Percentiles rank a stretch among this genome's conserved stretches.
Evolutionary conservation across 441 rosid genomes (phyloP).

Genomic region (Adansonia grandidieri): DNA sequence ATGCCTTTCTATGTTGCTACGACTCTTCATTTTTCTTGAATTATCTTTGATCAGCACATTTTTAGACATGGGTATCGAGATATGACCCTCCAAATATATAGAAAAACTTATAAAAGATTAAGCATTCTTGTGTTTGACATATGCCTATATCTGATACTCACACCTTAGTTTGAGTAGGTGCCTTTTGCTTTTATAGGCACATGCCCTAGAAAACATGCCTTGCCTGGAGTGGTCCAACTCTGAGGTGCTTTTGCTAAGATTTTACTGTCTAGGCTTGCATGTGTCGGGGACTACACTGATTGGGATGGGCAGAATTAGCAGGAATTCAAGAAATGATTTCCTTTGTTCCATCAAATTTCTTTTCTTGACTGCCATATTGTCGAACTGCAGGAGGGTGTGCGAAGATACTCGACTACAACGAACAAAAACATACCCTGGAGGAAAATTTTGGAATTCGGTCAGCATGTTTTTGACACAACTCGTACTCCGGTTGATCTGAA

Average conservation of each 20-base stretch:
- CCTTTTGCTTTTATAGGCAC: not conserved
- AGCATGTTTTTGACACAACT: slow-evolving; percentile 45
- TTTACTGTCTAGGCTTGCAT: not conserved
- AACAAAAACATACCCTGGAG: slow-evolving; percentile 72
- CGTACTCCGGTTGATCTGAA: slow-evolving; percentile 71
- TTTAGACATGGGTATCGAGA: no score
- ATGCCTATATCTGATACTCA: no score
- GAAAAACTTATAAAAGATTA: no score
- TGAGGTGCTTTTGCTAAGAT: not conserved
- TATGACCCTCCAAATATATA: no score
- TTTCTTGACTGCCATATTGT: slow-evolving; percentile 5
- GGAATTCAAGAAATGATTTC: not conserved
- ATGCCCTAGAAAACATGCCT: not conserved
- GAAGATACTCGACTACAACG: slow-evolving; percentile 35
- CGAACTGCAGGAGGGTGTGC: slow-evolving; percentile 61
- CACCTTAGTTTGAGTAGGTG: no score
- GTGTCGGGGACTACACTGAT: not conserved
- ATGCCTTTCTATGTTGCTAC: not conserved
- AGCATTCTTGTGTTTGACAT: no score
- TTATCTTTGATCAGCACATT: no score
- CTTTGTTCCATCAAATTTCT: not conserved
- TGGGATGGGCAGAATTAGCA: not conserved
- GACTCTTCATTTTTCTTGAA: no score
- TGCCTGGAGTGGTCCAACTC: not conserved
- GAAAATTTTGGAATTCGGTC: slow-evolving; percentile 68